Evolutionary conservation across 1,284 basidiomycete genomes (phyloP), one percentile per base, ranked within the genome.

Genomic region (Melanopsichium pennsylvanicum): DNA sequence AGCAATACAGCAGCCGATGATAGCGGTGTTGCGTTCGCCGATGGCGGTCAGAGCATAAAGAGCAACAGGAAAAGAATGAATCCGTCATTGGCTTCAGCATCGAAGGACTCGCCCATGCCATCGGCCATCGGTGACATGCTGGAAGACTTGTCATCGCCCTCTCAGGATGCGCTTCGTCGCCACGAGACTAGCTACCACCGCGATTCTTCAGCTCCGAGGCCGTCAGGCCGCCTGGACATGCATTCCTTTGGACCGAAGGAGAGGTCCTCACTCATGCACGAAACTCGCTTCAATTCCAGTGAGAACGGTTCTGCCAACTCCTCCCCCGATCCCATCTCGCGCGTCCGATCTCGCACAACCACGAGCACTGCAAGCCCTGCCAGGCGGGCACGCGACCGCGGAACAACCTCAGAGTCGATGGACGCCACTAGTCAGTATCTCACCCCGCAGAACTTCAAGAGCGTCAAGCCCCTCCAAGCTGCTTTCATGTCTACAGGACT

Each of bases 401-500:
- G 64, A 45, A 34, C 55, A 2, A 63, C 59, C 1, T 69, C 66
- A 11, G 59, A 62, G 15, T 41, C 49, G 10, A 47, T 47, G 23
- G 59, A 63, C 18, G 16, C 54, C n/a, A 51, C 40, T 23, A 50
- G 37, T 34, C 63, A 61, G 26, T 73, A 69, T 34, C 47, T 71
- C n/a, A 79, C 82, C 11, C 82, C 82, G 6, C 81, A 82, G 41
- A 80, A 79, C 40, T 83, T 81, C 76, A 82, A 81, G 57, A 80
- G 82, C 45, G 82, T 82, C 57, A 76, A 80, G 45, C 83, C 83
- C 0, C 69, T 83, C 5, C 81, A 82, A 43, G 80, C 82, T 5
- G 82, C 82, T 4, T 83, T 83, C 74, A 74, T 79, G 67, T 82
- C 80, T 29, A 82, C 81, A 4, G 83, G 83, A 0, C 76, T 83